Base-by-base conservation (phyloP, 495 filamentous ascomycete species). In the Entonaema liquescens region DNA sequence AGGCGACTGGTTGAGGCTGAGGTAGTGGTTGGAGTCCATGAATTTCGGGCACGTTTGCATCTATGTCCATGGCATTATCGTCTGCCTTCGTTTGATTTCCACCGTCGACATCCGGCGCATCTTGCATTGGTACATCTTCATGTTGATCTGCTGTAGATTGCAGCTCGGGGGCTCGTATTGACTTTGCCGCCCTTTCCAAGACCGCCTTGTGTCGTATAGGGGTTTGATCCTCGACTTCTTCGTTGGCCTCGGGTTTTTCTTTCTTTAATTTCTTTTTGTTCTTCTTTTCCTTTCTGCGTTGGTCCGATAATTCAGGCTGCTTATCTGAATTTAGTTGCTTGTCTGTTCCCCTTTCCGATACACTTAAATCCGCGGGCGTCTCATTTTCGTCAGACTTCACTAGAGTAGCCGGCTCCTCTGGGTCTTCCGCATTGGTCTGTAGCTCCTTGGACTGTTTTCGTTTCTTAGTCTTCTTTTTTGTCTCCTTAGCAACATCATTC, bases 11-110 rank as follows among this genome's bases (percentile, higher is more conserved):
- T 62, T 87, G 84, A 33, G 93, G 92, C 70, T 95, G 92, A 21
- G 93, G 93, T 12, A 97, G 76, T 13, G 92, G 93, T 63, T 89
- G 88, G 2, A 97, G 83, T 6, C 88, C 90, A 60, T 94, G 86
- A 9, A 90, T 72, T 66, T 83, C 84, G 53, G 86, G 84, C 9
- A 60, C 52, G 53, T 77, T 77, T 0, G 72, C 63, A 36, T 77
- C 67, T 12, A 63, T 67, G 8, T 74, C 65, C 12, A 65, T 29
- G 29, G 25, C 68, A 40, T 71, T 64, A 33, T 67, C 70, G 13
- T 65, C 64, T n/a, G 74, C 76, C 5, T 74, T 70, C 0, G 77
- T 69, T 49, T 81, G 75, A 15, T 59, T 26, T n/a, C 44, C 63
- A 9, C 71, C 57, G 38, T 64, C 52, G 60, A 70, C 59, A 67